Evolutionary conservation across 352 stramenopile species (phyloP), one percentile per base, ranked within the genome.

Genomic region (Pilasporangium apinafurcum): DNA sequence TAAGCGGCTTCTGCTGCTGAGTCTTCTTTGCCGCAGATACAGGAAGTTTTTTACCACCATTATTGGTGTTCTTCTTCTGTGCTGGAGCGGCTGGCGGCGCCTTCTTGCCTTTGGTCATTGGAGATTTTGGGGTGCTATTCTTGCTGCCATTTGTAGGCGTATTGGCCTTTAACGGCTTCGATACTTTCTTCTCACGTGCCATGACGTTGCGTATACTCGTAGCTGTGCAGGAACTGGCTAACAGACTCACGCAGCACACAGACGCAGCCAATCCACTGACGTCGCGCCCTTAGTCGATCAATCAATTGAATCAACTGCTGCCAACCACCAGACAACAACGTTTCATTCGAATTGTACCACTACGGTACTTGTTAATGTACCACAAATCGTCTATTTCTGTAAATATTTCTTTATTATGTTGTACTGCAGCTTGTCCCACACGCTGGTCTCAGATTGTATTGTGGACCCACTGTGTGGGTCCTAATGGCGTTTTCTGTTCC

Each of bases 1-100:
- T 59, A 20, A 45, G 22, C 36, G 44, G 44, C 31, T 63, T 43
- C 20, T 65, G 25, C 44, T 54, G 28, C 48, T 60, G 14, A 41
- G 14, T 9, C 34, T 39, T 4, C 1, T 21, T 24, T 24, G 54
- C 42, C 37, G 30, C 37, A 4, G 14, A 12, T 39, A 20, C 10
- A 14, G 34, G 40, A 18, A 26, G 28, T 48, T 44, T 63, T 37
- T 39, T 54, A 47, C 8, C 17, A 14, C 30, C 43, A 24, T 43
- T 57, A 27, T 37, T 25, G 13, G 21, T 22, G 18, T 22, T 40
- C 31, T 50, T 50, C 43, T 43, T 51, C 24, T 5, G 7, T 32
- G 25, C 24, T 34, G 17, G 13, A n/a, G 17, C 35, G 25, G 16
- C 24, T 21, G 14, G 37, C 17, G 29, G 14, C 22, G 39, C 18